These are phyloP conservation scores for Nigrospora osmanthi DNA, from an alignment of 2,329 filamentous ascomycete species.

Conservation along the genomic window DNA sequence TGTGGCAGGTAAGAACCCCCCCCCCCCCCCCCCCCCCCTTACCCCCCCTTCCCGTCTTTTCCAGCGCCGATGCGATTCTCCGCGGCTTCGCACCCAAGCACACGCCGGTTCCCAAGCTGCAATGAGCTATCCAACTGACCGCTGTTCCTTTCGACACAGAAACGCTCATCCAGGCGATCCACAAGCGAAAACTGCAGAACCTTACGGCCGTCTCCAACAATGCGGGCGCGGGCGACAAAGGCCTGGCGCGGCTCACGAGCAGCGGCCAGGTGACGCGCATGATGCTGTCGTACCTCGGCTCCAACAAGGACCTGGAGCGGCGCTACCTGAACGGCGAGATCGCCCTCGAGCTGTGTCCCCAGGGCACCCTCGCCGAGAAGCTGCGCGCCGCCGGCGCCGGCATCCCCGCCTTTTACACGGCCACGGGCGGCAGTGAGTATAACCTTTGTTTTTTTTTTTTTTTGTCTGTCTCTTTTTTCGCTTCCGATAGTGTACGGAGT, in stretches of 20 bases:
- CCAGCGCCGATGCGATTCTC: too few species aligned
- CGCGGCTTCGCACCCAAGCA: too few species aligned
- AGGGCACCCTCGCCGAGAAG: conserved; percentile 67
- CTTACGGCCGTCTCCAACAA: conserved; percentile 78
- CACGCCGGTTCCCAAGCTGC: too few species aligned
- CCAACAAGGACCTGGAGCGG: conserved; percentile 68
- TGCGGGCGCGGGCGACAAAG: conserved; percentile 61
- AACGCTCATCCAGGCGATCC: conserved; percentile 63
- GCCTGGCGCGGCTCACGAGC: conserved; percentile 60
- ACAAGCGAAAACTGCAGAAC: conserved; percentile 48
- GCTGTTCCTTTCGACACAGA: conserved; percentile 32
- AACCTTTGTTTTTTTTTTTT: neutral
- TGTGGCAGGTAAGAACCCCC: conserved; percentile 47
- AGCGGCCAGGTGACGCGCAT: conserved; percentile 65
- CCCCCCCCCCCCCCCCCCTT: too few species aligned
- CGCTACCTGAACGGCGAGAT: conserved; percentile 70
- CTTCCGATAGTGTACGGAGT: too few species aligned
- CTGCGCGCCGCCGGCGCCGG: conserved; percentile 67
- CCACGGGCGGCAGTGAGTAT: conserved; percentile 57
- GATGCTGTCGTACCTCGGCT: conserved; percentile 68
- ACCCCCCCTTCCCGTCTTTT: neutral
- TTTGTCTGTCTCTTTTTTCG: neutral
- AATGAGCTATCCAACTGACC: neutral
- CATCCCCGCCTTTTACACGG: conserved; percentile 75
- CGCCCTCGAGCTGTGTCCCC: conserved; percentile 68